Evolutionary conservation across 164 flowering plant genomes (phyloP).

Genomic region (Protea cynaroides): DNA sequence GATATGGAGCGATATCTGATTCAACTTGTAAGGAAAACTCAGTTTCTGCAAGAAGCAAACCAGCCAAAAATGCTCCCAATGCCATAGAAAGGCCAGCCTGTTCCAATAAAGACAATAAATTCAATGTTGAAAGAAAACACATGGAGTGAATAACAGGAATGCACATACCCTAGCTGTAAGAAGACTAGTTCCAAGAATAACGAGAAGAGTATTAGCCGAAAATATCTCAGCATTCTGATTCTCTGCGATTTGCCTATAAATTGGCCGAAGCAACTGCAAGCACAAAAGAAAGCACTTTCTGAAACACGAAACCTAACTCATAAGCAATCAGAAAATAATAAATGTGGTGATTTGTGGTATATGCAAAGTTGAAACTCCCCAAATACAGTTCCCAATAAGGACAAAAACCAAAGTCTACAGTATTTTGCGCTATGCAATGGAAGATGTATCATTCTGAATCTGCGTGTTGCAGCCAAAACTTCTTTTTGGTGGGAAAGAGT

Average conservation of each 20-base stretch:
- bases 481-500: too few species aligned
- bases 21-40: constrained; percentile 98
- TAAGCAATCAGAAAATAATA: background rate
- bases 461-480: too few species aligned
- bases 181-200: constrained; percentile 94
- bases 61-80: constrained; percentile 98
- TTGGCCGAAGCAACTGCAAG: constrained; percentile 92
- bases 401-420: background rate
- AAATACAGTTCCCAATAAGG: background rate
- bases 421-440: background rate
- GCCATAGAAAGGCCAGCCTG: constrained; percentile 99
- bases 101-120: constrained; percentile 9
- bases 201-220: constrained; percentile 96
- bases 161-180: constrained; percentile 91
- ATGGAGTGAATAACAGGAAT: constrained; percentile 6
- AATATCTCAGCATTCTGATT: constrained; percentile 98
- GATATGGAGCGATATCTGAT: constrained; percentile 99
- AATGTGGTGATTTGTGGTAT: background rate
- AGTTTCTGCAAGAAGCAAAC: constrained; percentile 98
- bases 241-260: constrained; percentile 97
- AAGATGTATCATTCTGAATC: too few species aligned
- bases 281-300: constrained; percentile 1
- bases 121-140: constrained; percentile 1
- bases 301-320: background rate
- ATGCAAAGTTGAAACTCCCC: background rate